These are phyloP conservation scores for Lecanicillium sp. DNA, from an alignment of 2,329 filamentous ascomycete species.

Conservation along the genomic window DNA sequence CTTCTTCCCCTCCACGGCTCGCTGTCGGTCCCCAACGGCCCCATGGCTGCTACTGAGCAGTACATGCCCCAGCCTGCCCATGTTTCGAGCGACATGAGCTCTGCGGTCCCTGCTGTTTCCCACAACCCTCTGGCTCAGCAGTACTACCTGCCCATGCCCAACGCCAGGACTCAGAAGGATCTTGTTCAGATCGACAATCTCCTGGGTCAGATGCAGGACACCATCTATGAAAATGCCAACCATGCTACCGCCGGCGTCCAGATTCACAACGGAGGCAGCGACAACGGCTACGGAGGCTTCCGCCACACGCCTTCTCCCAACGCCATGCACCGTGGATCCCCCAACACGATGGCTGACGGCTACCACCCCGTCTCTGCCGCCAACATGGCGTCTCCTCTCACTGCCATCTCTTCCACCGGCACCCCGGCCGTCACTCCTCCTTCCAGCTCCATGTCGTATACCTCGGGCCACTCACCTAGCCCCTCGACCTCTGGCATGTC, in stretches of 20 bases:
- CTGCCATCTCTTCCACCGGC: slow-evolving; percentile 54
- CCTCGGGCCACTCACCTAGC: slow-evolving; percentile 68
- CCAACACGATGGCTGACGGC: slow-evolving; percentile 24
- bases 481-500: slow-evolving; percentile 67
- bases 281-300: slow-evolving; percentile 55
- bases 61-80: slow-evolving; percentile 43
- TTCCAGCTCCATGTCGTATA: slow-evolving; percentile 69
- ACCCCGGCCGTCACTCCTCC: slow-evolving; percentile 74
- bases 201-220: slow-evolving; percentile 91
- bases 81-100: slow-evolving; percentile 44
- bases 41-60: slow-evolving; percentile 41
- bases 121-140: slow-evolving; percentile 61
- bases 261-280: slow-evolving; percentile 56
- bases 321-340: slow-evolving; percentile 32
- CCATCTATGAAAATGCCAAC: slow-evolving; percentile 88
- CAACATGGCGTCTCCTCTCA: slow-evolving; percentile 57
- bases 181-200: slow-evolving; percentile 90
- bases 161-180: slow-evolving; percentile 88
- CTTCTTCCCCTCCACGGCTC: slow-evolving; percentile 74
- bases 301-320: slow-evolving; percentile 52
- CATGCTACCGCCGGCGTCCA: slow-evolving; percentile 76
- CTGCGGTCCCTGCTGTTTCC: slow-evolving; percentile 52
- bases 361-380: slow-evolving; percentile 42
- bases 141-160: slow-evolving; percentile 79
- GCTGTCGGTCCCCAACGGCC: slow-evolving; percentile 54